Evolutionary conservation across 2,329 filamentous ascomycete species (phyloP), one percentile per base, ranked within the genome.

Genomic region (Fusarium keratoplasticum): DNA sequence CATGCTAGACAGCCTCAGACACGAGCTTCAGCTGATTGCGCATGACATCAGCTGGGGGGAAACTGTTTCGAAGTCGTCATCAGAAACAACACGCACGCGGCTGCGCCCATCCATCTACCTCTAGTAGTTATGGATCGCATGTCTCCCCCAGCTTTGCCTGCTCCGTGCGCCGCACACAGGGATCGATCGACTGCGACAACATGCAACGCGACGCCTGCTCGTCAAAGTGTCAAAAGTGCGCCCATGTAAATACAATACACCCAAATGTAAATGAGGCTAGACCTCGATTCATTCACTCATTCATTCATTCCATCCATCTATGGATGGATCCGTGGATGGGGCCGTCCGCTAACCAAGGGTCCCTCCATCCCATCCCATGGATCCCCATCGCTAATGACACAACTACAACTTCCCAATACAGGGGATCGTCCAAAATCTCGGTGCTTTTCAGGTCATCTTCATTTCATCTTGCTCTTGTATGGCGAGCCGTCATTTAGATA

Each of bases 201-300:
- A 63, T 62, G 70, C 35, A 54, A 40, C 50, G 25, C 61, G 25
- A 25, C 22, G 42, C 16, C 38, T 67, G 47, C 20, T 62, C 36
- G 54, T 71, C 64, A n/a, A 73, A 58, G 67, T 73, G 63, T 47
- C 62, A 52, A 71, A 73, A 60, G 54, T 59, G 42, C 47, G 47
- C 55, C 63, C 40, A 67, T 54, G 33, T 55, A 29, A 50, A 64
- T 31, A 50, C 44, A 44, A 14, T 47, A 42, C n/a, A 47, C 14
- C 13, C 22, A 44, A 44, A 44, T 11, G 44, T n/a, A 29, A 29
- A 50, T 29, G 62, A 71, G 42, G 66, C 70, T 55, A 72, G 60
- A 55, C 27, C 25, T 27, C 27, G 47, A 27, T 52, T 52, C 25
- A 52, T 52, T 52, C 47, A 50, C 16, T 47, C 42, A 25, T 10